Base-by-base conservation (phyloP, 805 yeast genomes). In the Pichia thaimueangensis region DNA sequence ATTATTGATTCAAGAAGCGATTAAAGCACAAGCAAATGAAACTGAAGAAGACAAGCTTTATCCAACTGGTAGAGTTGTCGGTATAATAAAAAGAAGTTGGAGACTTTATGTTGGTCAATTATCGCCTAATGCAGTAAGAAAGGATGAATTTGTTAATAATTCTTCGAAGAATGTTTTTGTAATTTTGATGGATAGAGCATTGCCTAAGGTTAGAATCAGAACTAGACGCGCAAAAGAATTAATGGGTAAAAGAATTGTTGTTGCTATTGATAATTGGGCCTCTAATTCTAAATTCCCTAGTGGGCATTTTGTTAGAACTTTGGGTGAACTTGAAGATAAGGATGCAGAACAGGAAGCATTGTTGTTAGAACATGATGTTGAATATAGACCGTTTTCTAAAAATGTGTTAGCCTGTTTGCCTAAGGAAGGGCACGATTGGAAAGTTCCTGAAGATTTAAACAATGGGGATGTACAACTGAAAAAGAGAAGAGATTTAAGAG, bases 311-410 rank as follows among this genome's bases (percentile, higher is more conserved):
- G 91, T 93, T 4, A 76, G 96, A 54, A 73, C 82, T 33, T 71
- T 93, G 25, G 99, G 99, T 49, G 89, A 77, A 16, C 77, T 91
- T 38, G 99, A 93, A 64, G 80, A 88, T 46, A 86, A 85, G 37
- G 86, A 82, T 55, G 97, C 98, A 2, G 99, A 93, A 65, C 91
- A 96, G 10, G 97, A 93, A 58, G 96, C 97, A 1, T 69, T 93
- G 42, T 65, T 93, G 39, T 67, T 93, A 45, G 99, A 93, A 59
- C 96, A 93, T 59, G 97, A 91, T 58, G 96, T 93, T 22, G 97
- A 93, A 57, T 93, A 88, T 60, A 76, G 96, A 52, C 99, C 97
- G 22, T 93, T 93, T 60, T 81, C 97, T 5, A 86, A 86, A 54
- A 78, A 87, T 42, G 98, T 94, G 0, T 68, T 93, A 57, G 93